These are phyloP conservation scores for Diaporthe citri DNA, from an alignment of 2,329 filamentous ascomycete species.

Conservation along the genomic window DNA sequence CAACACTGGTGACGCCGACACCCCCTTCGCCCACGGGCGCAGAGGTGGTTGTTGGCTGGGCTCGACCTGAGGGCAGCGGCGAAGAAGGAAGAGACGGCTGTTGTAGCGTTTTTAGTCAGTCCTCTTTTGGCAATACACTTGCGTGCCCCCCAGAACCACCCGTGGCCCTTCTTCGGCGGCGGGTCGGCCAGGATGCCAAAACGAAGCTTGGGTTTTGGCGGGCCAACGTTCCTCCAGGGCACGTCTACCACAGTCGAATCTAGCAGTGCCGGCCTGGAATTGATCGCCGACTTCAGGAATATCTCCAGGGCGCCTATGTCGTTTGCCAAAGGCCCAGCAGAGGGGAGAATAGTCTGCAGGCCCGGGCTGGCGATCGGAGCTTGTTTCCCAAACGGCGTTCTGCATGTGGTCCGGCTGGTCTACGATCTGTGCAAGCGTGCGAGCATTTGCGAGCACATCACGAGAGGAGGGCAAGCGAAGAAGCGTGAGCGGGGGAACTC, in stretches of 20 bases:
- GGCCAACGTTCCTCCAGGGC: constrained; percentile 35
- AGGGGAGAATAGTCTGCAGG: constrained; percentile 34
- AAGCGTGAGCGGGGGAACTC: not conserved
- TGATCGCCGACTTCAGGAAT: constrained; percentile 39
- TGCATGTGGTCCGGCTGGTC: constrained; percentile 13
- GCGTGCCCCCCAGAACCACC: constrained; percentile 35
- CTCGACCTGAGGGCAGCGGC: not conserved
- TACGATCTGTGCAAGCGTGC: not conserved
- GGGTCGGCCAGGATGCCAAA: constrained; percentile 35
- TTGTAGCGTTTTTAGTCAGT: constrained; percentile 11
- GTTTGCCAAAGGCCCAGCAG: constrained; percentile 39
- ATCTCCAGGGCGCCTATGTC: constrained; percentile 38
- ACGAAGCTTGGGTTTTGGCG: not conserved
- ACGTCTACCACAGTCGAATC: constrained; percentile 37
- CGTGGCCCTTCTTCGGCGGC: not conserved
- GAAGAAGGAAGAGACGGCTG: constrained; percentile 5
- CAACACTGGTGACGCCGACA: constrained; percentile 38
- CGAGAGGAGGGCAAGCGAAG: not conserved
- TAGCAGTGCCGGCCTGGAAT: constrained; percentile 35
- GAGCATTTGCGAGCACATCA: not conserved
- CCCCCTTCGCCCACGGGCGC: not conserved
- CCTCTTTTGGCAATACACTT: constrained; percentile 32
- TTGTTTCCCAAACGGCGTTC: constrained; percentile 40
- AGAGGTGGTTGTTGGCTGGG: not conserved
- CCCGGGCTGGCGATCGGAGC: constrained; percentile 34